These are phyloP conservation scores for Acacia crassicarpa DNA, from an alignment of 306 rosid species.

Conservation along the genomic window DNA sequence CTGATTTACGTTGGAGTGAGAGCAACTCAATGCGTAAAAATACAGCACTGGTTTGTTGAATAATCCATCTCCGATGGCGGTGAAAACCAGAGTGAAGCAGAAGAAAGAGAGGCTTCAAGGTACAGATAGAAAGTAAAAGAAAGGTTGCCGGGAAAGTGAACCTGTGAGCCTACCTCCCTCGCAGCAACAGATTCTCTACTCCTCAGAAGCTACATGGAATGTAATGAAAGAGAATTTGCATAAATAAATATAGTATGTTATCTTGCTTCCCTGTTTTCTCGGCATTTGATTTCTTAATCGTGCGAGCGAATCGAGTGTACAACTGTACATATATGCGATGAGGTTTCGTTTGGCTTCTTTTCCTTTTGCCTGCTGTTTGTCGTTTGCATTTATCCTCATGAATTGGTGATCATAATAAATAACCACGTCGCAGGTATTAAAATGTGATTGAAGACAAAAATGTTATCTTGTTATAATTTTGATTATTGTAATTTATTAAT, in stretches of 20 bases:
- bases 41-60: not conserved
- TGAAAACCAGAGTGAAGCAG: constrained; percentile 14
- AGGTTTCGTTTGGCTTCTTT: not conserved
- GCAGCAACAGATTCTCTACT: not conserved
- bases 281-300: not conserved
- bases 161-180: constrained; percentile 19
- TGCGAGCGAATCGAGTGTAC: not conserved
- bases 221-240: not conserved
- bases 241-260: not conserved
- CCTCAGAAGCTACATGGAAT: not conserved
- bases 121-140: not conserved
- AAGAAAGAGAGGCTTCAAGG: constrained; percentile 4
- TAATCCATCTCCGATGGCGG: constrained; percentile 20
- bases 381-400: not conserved
- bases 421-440: too few relatives aligned
- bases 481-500: too few relatives aligned
- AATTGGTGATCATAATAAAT: not conserved
- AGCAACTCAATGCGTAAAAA: not conserved
- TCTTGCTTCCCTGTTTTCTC: not conserved
- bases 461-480: too few relatives aligned
- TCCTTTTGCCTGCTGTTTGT: not conserved
- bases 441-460: too few relatives aligned
- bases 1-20: not conserved
- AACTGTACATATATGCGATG: too few relatives aligned
- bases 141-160: constrained; percentile 34